Evolutionary conservation across 495 filamentous ascomycete genomes (phyloP).

Genomic region (Aspergillus kassunensis): DNA sequence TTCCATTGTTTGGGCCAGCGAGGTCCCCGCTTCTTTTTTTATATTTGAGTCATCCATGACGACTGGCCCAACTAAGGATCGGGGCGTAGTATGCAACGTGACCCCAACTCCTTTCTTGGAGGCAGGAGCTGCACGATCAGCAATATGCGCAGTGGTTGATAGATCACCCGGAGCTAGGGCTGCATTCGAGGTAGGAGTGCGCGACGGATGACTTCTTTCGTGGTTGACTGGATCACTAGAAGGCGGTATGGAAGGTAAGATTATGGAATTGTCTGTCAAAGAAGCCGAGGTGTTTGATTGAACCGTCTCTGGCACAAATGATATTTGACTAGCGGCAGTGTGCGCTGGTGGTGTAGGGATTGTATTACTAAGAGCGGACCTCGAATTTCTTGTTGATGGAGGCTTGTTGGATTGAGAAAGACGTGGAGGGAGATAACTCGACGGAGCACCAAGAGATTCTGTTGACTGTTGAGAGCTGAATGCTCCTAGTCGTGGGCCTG

Average conservation of each 20-base stretch:
- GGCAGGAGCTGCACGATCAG: background rate
- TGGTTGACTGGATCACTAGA: background rate
- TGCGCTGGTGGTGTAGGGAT: background rate
- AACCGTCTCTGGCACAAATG: slow-evolving; percentile 5
- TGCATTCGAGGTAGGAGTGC: too few relatives aligned
- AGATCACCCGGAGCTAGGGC: background rate
- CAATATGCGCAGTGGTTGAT: background rate
- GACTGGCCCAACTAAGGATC: background rate
- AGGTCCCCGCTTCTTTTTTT: slow-evolving; percentile 11
- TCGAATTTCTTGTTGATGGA: background rate
- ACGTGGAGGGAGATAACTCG: background rate
- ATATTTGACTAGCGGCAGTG: background rate
- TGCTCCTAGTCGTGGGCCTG: background rate
- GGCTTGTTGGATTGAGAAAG: background rate
- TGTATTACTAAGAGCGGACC: background rate
- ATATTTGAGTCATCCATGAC: slow-evolving; percentile 19
- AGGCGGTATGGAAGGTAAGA: background rate
- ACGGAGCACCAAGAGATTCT: background rate
- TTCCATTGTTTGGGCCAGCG: slow-evolving; percentile 22
- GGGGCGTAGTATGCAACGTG: background rate
- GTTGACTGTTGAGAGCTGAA: slow-evolving; percentile 6
- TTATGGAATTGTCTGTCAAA: too few relatives aligned
- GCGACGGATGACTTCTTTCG: too few relatives aligned
- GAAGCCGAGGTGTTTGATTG: background rate
- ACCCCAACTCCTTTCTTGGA: background rate